Evolutionary conservation across 83 land plant species (phyloP).

Genomic region (Larix sibirica): DNA sequence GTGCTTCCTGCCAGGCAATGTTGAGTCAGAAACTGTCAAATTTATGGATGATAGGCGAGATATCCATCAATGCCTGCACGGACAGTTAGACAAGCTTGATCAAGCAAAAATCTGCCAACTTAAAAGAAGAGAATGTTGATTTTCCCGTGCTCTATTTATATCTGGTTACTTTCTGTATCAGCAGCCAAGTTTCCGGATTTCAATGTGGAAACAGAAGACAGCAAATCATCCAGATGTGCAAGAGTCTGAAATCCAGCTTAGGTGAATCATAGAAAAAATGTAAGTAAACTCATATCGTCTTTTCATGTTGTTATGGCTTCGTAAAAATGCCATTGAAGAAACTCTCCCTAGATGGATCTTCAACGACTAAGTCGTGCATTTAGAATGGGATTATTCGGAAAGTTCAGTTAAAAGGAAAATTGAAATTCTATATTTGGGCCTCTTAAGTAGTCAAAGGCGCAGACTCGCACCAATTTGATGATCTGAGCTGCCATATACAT

Average conservation of each 20-base stretch:
- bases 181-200: too few species aligned
- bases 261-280: not conserved
- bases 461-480: not conserved
- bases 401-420: not conserved
- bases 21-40: not conserved
- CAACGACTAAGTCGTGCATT: not conserved
- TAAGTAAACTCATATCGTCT: not conserved
- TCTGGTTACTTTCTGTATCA: too few species aligned
- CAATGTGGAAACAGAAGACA: not conserved
- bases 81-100: not conserved
- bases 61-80: not conserved
- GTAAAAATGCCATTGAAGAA: not conserved
- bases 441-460: not conserved
- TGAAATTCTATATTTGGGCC: not conserved
- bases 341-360: not conserved
- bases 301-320: not conserved
- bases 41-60: not conserved
- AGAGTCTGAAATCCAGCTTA: too few species aligned
- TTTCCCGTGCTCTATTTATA: not conserved
- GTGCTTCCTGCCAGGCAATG: not conserved
- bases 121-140: not conserved
- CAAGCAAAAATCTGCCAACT: not conserved
- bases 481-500: not conserved
- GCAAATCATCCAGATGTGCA: not conserved
- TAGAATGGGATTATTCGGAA: not conserved